Evolutionary conservation across 2,329 filamentous ascomycete species (phyloP), one percentile per base, ranked within the genome.

Genomic region (Cladorrhinum sp.): DNA sequence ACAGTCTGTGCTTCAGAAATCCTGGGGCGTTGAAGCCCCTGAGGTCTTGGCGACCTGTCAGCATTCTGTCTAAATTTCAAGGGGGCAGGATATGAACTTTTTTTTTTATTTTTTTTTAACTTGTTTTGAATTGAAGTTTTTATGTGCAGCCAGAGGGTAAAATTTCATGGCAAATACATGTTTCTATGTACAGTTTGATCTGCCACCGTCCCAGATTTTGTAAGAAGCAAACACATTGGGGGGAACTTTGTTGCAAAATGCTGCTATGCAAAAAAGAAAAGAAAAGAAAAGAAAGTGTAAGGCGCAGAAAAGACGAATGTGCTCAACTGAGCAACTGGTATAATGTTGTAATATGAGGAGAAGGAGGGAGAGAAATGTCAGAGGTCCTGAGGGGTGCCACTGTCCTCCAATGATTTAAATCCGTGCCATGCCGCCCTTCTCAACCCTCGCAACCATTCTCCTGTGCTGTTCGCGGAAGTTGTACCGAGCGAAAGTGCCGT

Each of bases 401-500:
- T n/a, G n/a, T n/a, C n/a, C n/a, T n/a, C n/a, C n/a, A n/a, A n/a
- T 20, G n/a, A 18, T 21, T 69, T 65, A 76, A 66, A 76, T 71
- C 62, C 70, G 66, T 28, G 65, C 64, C 49, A 66, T 26, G 1
- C 20, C 50, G 1, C 69, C 71, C 69, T 79, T 81, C 58, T 67
- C 66, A 0, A 70, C 77, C 55, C 76, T 74, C 16, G 78, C 79
- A 52, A 80, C 73, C 58, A 83, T 77, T 65, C 80, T 77, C 69
- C 80, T 76, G 74, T 87, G 90, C 66, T 83, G 79, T 54, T 89
- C 85, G 39, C 86, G 80, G 74, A 88, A 89, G 70, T 82, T 80
- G 60, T 89, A 85, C 58, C 89, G 81, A 70, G 87, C 82, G 61
- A 84, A 80, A 3, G 88, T 91, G 59, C 89, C 89, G 60, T 82